phyloP scores from a whole-genome alignment of 192 early-diverging fungal genomes.

The Bifiguratus adelaidae region DNA sequence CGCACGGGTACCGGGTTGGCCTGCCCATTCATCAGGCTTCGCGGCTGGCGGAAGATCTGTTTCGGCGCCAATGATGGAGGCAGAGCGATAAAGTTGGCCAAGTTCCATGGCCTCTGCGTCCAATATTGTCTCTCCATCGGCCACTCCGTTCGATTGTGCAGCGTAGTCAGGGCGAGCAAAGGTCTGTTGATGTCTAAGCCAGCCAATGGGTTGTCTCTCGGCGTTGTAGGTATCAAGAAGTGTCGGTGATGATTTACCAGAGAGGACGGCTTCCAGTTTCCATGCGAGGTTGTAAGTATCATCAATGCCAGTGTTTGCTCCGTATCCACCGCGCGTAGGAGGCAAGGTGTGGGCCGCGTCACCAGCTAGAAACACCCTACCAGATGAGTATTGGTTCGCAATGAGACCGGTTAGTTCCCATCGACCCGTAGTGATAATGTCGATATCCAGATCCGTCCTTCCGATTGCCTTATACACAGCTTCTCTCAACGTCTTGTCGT shows the following conservation, averaged over 20 bases:
- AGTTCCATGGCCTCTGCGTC: not conserved
- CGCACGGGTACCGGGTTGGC: not conserved
- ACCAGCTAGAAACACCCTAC: conserved; percentile 25
- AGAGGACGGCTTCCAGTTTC: conserved; percentile 26
- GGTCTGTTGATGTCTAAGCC: not conserved
- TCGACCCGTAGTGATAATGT: not conserved
- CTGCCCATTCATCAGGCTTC: not conserved
- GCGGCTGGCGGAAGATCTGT: not conserved
- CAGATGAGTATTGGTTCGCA: not conserved
- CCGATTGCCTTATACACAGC: not conserved
- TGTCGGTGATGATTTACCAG: not conserved
- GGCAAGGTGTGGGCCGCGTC: conserved; percentile 30
- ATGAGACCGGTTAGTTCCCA: not conserved
- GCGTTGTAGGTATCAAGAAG: not conserved
- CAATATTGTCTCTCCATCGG: not conserved
- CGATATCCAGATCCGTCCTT: not conserved
- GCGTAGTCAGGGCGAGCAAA: not conserved
- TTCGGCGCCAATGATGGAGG: not conserved
- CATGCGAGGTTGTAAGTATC: conserved; percentile 33
- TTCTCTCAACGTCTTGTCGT: not conserved
- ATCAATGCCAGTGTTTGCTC: conserved; percentile 24
- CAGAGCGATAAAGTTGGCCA: not conserved
- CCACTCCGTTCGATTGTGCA: not conserved
- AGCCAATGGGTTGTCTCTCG: not conserved
- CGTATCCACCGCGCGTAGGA: conserved; percentile 22